These are phyloP conservation scores for Tardiomyces depauwii DNA, from an alignment of 1,139 yeast species.

Conservation along the genomic window DNA sequence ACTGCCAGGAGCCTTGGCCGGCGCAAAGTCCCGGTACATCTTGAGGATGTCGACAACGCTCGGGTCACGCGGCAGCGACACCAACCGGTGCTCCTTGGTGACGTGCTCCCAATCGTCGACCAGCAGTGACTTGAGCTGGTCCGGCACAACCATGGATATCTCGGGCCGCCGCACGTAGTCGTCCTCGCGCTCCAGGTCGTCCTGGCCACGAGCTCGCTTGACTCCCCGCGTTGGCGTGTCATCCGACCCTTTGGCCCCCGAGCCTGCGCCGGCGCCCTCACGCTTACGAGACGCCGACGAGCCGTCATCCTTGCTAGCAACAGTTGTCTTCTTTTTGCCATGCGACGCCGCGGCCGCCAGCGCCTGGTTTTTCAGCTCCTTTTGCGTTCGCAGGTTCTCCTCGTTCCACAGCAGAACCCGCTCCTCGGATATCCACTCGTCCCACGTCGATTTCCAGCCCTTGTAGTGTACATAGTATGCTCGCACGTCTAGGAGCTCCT, in stretches of 20 bases:
- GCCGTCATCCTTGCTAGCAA: conserved; percentile 4
- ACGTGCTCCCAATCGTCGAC: conserved; percentile 92
- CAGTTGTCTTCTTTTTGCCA: conserved; percentile 12
- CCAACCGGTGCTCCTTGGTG: conserved; percentile 65
- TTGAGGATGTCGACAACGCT: conserved; percentile 43
- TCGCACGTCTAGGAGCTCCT: conserved; percentile 26
- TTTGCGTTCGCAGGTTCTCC: conserved; percentile 56
- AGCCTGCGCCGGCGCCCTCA: neutral
- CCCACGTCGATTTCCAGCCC: conserved; percentile 97
- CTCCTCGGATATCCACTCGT: conserved; percentile 80
- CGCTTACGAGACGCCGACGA: conserved; percentile 1
- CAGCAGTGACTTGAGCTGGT: conserved; percentile 52
- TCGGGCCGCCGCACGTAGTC: conserved; percentile 36
- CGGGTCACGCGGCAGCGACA: conserved; percentile 46
- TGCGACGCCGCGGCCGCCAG: conserved; percentile 22
- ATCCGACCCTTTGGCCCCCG: neutral
- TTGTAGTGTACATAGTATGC: conserved; percentile 75
- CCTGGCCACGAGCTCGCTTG: conserved; percentile 28
- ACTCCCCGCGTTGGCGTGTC: conserved; percentile 5
- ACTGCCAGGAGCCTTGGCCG: conserved; percentile 7
- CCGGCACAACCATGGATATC: conserved; percentile 47
- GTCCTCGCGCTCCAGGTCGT: conserved; percentile 28
- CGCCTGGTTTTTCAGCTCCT: conserved; percentile 47
- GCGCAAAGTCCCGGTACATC: conserved; percentile 26
- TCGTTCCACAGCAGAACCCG: conserved; percentile 60